Conservation (phyloP, 495 filamentous ascomycete species). For the Lasiosphaeria miniovina region DNA sequence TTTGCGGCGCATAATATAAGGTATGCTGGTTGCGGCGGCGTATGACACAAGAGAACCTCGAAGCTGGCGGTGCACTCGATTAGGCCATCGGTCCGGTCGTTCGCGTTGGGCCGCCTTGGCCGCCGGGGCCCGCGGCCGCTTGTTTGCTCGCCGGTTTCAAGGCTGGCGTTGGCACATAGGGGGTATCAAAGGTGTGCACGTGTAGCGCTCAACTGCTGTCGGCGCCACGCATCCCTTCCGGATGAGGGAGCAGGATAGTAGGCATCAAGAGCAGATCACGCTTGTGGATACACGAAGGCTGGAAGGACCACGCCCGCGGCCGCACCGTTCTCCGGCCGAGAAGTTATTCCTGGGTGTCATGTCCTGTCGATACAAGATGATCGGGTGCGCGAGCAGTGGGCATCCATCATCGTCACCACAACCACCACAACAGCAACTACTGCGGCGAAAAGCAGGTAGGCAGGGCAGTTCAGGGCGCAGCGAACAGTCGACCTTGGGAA, state of each 20-base stretch:
- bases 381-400: too few species aligned
- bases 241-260: neutral
- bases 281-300: slow-evolving; percentile 14
- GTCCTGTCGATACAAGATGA: neutral
- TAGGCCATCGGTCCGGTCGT: slow-evolving; percentile 6
- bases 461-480: too few species aligned
- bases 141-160: slow-evolving; percentile 22
- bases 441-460: too few species aligned
- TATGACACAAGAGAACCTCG: neutral
- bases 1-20: slow-evolving; percentile 29
- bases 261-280: slow-evolving; percentile 19
- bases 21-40: slow-evolving; percentile 9
- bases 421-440: too few species aligned
- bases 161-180: slow-evolving; percentile 18
- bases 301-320: slow-evolving; percentile 13
- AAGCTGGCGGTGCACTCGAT: too few species aligned
- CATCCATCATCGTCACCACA: too few species aligned
- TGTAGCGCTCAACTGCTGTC: neutral
- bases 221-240: neutral
- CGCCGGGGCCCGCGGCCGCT: neutral
- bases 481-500: too few species aligned
- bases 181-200: slow-evolving; percentile 14
- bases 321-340: neutral
- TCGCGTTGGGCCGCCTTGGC: slow-evolving; percentile 8
- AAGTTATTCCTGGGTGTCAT: neutral